A percentile compares a stretch with the other conserved stretches of the same genome.
phyloP scores from a whole-genome alignment of 75 land plant genomes.

The Selaginella tamariscina region DNA sequence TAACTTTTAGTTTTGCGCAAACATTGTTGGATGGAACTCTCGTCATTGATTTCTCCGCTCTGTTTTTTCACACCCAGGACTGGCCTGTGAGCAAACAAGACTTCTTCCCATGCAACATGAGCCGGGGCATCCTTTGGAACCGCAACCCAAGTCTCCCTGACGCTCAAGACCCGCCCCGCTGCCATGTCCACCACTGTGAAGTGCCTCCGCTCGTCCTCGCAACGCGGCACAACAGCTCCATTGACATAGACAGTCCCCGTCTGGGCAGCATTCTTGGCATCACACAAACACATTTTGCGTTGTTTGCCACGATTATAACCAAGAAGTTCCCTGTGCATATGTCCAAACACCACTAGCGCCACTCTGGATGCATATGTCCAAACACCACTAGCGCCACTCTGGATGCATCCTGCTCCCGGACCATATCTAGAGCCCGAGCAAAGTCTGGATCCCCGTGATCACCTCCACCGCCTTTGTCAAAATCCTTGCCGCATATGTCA shows the following conservation, averaged over 20 bases:
- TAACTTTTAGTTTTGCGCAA: constrained; percentile 2
- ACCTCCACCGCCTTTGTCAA: constrained; percentile 3
- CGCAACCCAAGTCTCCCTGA: constrained; percentile 8
- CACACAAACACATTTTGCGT: constrained; percentile 8
- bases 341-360: not conserved
- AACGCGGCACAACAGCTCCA: constrained; percentile 7
- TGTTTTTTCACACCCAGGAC: not conserved
- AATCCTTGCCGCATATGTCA: constrained; percentile 14
- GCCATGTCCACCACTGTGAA: constrained; percentile 12
- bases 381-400: constrained; percentile 7
- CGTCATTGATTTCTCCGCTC: too few species aligned
- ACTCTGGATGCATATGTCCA: not conserved
- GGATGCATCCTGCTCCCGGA: constrained; percentile 6
- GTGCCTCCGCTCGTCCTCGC: constrained; percentile 14
- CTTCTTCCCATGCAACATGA: constrained; percentile 2
- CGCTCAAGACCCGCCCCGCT: not conserved
- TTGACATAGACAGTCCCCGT: constrained; percentile 11
- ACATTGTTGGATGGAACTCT: too few species aligned
- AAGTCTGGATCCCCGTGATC: constrained; percentile 9
- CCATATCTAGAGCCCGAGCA: constrained; percentile 5
- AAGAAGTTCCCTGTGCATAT: constrained; percentile 1
- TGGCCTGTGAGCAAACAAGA: constrained; percentile 9
- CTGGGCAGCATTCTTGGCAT: not conserved
- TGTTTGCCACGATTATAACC: not conserved
- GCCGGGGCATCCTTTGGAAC: constrained; percentile 5